Evolutionary conservation across 2,329 filamentous ascomycete genomes (phyloP), one percentile per base, ranked within the genome.

Genomic region (Thelonectria blattea): DNA sequence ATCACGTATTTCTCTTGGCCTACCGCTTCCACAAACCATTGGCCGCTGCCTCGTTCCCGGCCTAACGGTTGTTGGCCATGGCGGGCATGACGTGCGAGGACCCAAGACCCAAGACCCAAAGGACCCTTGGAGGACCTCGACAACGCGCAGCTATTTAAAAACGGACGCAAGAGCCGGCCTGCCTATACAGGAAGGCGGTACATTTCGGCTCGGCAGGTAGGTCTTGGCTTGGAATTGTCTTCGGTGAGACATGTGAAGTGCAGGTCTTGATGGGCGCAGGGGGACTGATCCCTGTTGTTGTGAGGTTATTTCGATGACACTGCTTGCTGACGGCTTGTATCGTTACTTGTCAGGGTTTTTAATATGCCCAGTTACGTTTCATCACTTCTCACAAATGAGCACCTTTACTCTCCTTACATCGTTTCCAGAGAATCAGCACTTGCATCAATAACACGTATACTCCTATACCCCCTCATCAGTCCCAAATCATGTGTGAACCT

Each of bases 11-110:
- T 52, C 32, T 15, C 47, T 48, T 52, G 52, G 58, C 22, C 17
- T 37, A 22, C n/a, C 22, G 24, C 30, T 37, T 6, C 24, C 18
- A 37, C 17, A 30, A 49, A 45, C 41, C 18, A 60, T 56, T 60
- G 58, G 58, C 22, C 39, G 47, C 30, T 10, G 18, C 37, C n/a
- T 17, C 24, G 12, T 15, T 34, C 43, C 32, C 30, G 54, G 48
- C 3, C 58, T 60, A 60, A 60, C 58, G 58, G 58, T 22, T 56
- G 42, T 48, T 55, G 53, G 52, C 34, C 48, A 47, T 60, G 58
- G 58, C 52, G 34, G 58, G 32, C 37, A 60, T 60, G 52, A 53
- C 58, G 58, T 60, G 58, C 58, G 56, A 58, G 30, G 34, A 45
- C 56, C 56, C 53, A 58, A 50, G 17, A n/a, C n/a, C n/a, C n/a